Evolutionary conservation across 257 asterid species (phyloP).

Genomic region (Apocynum venetum): DNA sequence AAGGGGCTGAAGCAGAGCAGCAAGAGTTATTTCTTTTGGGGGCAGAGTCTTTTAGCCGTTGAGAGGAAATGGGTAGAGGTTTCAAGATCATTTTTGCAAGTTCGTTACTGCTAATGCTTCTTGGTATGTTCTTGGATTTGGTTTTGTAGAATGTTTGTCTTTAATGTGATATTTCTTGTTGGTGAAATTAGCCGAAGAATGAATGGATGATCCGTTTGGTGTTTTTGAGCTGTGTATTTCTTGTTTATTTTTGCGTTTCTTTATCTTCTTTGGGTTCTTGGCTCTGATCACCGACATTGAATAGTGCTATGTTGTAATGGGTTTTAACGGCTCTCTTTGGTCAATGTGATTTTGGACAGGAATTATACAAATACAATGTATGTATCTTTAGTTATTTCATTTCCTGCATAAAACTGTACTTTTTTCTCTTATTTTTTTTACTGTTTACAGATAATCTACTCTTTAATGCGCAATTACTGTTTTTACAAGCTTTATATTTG

Average conservation of each 20-base stretch:
- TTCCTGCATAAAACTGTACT: not conserved
- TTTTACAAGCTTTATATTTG: not conserved
- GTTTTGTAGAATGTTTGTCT: not conserved
- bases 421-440: not conserved
- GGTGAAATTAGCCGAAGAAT: not conserved
- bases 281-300: conserved; percentile 17
- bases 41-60: not conserved
- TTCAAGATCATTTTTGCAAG: conserved; percentile 31
- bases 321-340: not conserved
- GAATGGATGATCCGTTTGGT: not conserved
- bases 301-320: not conserved
- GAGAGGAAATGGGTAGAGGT: conserved; percentile 41
- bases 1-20: not conserved
- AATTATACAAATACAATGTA: not conserved
- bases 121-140: conserved; percentile 36
- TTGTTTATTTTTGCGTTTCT: not conserved
- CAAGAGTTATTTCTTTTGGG: not conserved
- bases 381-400: not conserved
- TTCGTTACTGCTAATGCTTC: conserved; percentile 45
- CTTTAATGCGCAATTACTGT: not conserved
- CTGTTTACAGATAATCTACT: not conserved
- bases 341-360: not conserved
- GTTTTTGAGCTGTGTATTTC: conserved; percentile 1
- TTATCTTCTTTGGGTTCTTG: not conserved
- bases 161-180: not conserved